phyloP scores from a whole-genome alignment of 768 basidiomycete genomes.

The Pisolithus albus region DNA sequence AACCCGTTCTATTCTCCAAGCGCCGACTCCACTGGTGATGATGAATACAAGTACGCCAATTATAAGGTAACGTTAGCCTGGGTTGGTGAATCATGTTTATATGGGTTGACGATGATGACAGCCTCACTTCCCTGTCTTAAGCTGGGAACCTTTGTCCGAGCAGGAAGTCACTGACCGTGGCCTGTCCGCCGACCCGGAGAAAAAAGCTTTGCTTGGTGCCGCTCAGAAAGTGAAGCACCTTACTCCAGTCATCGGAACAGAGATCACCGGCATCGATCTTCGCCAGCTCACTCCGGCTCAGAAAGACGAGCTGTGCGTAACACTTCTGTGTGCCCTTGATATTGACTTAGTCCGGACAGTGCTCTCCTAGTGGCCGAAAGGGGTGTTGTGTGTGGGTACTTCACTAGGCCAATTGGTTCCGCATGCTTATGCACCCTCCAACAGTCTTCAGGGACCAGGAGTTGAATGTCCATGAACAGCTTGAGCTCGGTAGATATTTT shows the following conservation, averaged over 20 bases:
- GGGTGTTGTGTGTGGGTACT: conserved; percentile 61
- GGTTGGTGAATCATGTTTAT: not conserved
- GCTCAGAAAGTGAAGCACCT: conserved; percentile 63
- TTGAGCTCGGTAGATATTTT: conserved; percentile 64
- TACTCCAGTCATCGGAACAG: conserved; percentile 70
- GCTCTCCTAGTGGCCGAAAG: conserved; percentile 70
- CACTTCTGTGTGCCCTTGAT: not conserved
- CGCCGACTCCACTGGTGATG: conserved; percentile 43
- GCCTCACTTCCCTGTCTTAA: conserved; percentile 58
- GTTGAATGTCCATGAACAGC: conserved; percentile 58
- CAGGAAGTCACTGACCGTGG: conserved; percentile 60
- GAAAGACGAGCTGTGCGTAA: conserved; percentile 70
- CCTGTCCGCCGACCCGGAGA: conserved; percentile 60
- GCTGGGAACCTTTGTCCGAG: conserved; percentile 59
- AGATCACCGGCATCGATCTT: conserved; percentile 67
- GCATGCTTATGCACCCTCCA: not conserved
- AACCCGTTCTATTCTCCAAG: conserved; percentile 69
- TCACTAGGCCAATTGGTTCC: not conserved
- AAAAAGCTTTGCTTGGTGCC: conserved; percentile 56
- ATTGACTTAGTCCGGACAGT: conserved; percentile 28
- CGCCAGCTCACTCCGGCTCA: conserved; percentile 57
- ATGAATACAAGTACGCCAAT: conserved; percentile 46
- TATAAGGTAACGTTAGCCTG: conserved; percentile 43
- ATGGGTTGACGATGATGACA: conserved; percentile 19
- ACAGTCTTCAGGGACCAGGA: conserved; percentile 74